Conservation (phyloP, 2,329 filamentous ascomycete species). For the Lizonia empirigonia region DNA sequence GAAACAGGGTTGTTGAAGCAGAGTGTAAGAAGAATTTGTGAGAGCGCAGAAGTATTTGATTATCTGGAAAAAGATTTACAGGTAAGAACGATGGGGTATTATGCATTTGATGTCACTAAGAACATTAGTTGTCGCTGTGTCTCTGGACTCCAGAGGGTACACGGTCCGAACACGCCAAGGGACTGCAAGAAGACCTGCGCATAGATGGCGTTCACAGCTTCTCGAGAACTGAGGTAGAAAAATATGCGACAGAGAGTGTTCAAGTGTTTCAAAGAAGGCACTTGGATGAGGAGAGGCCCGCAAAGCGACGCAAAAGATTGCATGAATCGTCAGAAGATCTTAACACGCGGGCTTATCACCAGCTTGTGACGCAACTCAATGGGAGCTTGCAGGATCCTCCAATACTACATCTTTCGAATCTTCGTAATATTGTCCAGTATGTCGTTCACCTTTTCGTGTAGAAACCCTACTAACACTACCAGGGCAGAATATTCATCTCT, state of each 20-base stretch:
- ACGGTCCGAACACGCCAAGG: constrained; percentile 34
- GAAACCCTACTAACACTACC: constrained; percentile 14
- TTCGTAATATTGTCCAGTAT: constrained; percentile 37
- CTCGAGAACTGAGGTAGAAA: constrained; percentile 29
- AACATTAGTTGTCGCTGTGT: constrained; percentile 38
- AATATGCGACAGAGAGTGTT: constrained; percentile 18
- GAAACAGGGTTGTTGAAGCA: constrained; percentile 2
- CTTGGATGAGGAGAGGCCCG: constrained; percentile 30
- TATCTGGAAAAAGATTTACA: constrained; percentile 39
- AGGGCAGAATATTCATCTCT: constrained; percentile 35
- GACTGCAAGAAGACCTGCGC: constrained; percentile 31
- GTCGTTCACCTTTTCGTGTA: constrained; percentile 1
- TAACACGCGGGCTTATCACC: constrained; percentile 23
- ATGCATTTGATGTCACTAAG: constrained; percentile 9
- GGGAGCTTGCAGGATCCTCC: constrained; percentile 32
- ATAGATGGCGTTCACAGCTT: constrained; percentile 27
- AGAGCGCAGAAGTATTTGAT: constrained; percentile 23
- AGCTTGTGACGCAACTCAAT: constrained; percentile 31
- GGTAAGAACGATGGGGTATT: constrained; percentile 24
- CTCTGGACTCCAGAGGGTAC: constrained; percentile 38
- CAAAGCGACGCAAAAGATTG: constrained; percentile 37
- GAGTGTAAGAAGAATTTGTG: constrained; percentile 22
- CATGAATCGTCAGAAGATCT: constrained; percentile 22
- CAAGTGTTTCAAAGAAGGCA: constrained; percentile 8
- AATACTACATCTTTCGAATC: constrained; percentile 25